phyloP scores from a whole-genome alignment of 192 early-diverging fungal genomes.

The Dissophora ornata region DNA sequence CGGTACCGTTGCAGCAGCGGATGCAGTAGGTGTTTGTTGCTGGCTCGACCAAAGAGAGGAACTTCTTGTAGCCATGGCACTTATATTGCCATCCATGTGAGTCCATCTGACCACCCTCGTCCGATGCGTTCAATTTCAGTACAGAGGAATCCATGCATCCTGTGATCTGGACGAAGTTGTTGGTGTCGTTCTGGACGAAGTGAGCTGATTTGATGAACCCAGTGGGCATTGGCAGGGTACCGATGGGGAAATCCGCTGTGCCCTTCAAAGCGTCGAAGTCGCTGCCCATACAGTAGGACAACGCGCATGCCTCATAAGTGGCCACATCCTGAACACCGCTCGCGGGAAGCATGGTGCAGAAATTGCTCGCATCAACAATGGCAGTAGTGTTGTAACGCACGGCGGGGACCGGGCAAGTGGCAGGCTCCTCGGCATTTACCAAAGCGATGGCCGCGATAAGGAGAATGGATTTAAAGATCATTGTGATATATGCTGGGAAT shows the following conservation, averaged over 20 bases:
- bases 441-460: slow-evolving; percentile 16
- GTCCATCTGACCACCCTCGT: slow-evolving; percentile 57
- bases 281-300: slow-evolving; percentile 17
- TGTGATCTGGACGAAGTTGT: slow-evolving; percentile 41
- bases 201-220: slow-evolving; percentile 15
- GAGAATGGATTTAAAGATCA: slow-evolving; percentile 13
- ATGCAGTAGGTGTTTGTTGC: slow-evolving; percentile 58
- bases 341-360: slow-evolving; percentile 37
- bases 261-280: neutral
- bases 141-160: slow-evolving; percentile 48
- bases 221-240: neutral
- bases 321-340: slow-evolving; percentile 22
- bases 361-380: slow-evolving; percentile 5
- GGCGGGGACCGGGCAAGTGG: slow-evolving; percentile 10
- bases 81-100: slow-evolving; percentile 52
- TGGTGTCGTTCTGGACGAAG: slow-evolving; percentile 15
- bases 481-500: neutral
- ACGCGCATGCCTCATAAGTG: slow-evolving; percentile 30
- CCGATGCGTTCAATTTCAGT: slow-evolving; percentile 28
- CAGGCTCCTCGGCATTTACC: slow-evolving; percentile 21
- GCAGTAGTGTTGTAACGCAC: slow-evolving; percentile 11
- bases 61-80: slow-evolving; percentile 53
- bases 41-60: slow-evolving; percentile 59
- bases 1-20: slow-evolving; percentile 45
- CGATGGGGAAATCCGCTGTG: too few relatives aligned